Evolutionary conservation across 495 filamentous ascomycete genomes (phyloP).

Genomic region (Podospora pseudocomata): DNA sequence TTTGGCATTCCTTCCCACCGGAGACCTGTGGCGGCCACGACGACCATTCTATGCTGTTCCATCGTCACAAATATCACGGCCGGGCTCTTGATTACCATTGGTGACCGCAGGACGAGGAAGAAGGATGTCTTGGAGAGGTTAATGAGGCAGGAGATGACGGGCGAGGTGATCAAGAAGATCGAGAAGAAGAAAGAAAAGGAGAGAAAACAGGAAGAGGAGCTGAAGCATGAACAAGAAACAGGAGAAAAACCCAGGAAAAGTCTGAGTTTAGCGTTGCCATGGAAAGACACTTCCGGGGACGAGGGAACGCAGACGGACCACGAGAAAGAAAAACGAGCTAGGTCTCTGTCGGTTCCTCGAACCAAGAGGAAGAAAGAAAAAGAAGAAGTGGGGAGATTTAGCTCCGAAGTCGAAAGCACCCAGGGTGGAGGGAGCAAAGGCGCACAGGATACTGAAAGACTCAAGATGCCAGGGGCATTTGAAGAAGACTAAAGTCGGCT

Average conservation of each 20-base stretch:
- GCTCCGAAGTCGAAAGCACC: background rate
- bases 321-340: background rate
- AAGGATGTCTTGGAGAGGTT: slow-evolving; percentile 76
- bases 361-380: background rate
- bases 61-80: slow-evolving; percentile 69
- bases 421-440: background rate
- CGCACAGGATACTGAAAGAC: background rate
- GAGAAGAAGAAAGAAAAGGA: slow-evolving; percentile 54
- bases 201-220: slow-evolving; percentile 16
- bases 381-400: slow-evolving; percentile 7
- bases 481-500: background rate
- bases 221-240: background rate
- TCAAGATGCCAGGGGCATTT: slow-evolving; percentile 3
- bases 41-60: slow-evolving; percentile 72
- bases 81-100: slow-evolving; percentile 67
- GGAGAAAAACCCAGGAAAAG: background rate
- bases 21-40: slow-evolving; percentile 66
- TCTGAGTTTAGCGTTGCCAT: background rate
- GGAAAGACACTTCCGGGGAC: background rate
- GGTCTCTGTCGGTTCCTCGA: background rate
- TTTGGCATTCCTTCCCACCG: slow-evolving; percentile 63
- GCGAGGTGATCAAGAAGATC: slow-evolving; percentile 67
- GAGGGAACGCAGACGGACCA: background rate
- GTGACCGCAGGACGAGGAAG: slow-evolving; percentile 69
- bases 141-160: slow-evolving; percentile 67